phyloP scores from a whole-genome alignment of 371 early-diverging fungal species.

The Entomophthora muscae region DNA sequence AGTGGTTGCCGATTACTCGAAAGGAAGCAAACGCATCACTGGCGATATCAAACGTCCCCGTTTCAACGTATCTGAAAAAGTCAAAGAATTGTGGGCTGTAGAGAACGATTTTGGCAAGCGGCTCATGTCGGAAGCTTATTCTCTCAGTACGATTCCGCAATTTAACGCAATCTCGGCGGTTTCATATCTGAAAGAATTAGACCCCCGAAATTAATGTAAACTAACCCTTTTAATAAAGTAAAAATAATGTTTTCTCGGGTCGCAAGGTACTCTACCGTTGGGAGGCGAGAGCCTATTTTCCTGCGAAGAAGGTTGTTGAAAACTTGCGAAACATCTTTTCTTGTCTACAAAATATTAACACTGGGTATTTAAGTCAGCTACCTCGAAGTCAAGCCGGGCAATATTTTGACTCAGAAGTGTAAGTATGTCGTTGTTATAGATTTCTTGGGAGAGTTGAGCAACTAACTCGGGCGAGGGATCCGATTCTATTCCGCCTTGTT shows the following conservation, averaged over 20 bases:
- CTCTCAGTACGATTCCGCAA: constrained; percentile 92
- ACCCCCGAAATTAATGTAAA: background rate
- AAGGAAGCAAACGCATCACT: constrained; percentile 96
- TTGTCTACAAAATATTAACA: constrained; percentile 33
- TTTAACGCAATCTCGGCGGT: constrained; percentile 88
- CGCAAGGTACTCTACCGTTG: constrained; percentile 87
- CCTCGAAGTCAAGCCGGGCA: constrained; percentile 84
- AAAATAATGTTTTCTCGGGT: constrained; percentile 63
- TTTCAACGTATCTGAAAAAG: constrained; percentile 88
- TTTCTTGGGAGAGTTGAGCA: constrained; percentile 85
- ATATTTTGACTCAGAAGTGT: constrained; percentile 70
- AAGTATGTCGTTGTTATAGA: constrained; percentile 75
- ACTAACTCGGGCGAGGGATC: constrained; percentile 84
- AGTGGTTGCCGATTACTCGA: constrained; percentile 28
- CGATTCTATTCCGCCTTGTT: constrained; percentile 44
- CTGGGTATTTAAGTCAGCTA: constrained; percentile 5
- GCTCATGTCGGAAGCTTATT: constrained; percentile 89
- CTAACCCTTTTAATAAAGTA: constrained; percentile 60
- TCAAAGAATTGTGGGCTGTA: constrained; percentile 72
- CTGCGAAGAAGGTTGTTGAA: constrained; percentile 89
- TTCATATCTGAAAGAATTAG: constrained; percentile 47
- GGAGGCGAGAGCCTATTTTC: constrained; percentile 84
- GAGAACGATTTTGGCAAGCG: constrained; percentile 66
- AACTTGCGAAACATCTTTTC: constrained; percentile 93
- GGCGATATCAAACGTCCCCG: constrained; percentile 92